Evolutionary conservation across 306 rosid genomes (phyloP), one percentile per base, ranked within the genome.

Genomic region (Ormosia emarginata): DNA sequence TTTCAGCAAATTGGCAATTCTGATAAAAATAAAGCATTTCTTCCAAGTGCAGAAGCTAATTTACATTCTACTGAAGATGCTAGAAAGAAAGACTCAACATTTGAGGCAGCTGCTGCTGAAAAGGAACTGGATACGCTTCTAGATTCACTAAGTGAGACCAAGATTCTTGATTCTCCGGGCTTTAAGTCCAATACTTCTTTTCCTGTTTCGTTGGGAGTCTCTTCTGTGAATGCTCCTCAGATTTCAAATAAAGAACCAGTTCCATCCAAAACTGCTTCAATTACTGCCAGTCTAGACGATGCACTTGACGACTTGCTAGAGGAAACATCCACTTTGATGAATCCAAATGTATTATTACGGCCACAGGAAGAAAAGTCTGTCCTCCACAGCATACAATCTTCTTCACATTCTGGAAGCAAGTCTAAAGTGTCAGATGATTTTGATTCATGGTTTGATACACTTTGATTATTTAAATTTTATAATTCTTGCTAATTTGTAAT

Each of bases 401-500:
- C 89, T 30, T 67, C 93, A 10, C 73, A 53, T 55, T 81, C 91
- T 30, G 92, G 59, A 77, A 82, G 83, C 72, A 86, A 79, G 83
- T 53, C 90, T 74, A 61, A 80, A 84, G 72, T 71, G 61, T 32
- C 74, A 2, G 90, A 90, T 79, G 94, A 92, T 64, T 90, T 94
- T 80, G 95, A 92, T 77, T 86, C 95, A 62, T 90, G 97, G 98
- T 87, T 92, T 36, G 94, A 89, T 85, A 89, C 97, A 71, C 79
- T 92, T 67, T 92, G 89, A 87, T 66, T 47, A 33, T 66, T 18
- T 15, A 17, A 71, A 18, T 59, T 47, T 49, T 33, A 10, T 70
- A 66, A 34, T 74, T 50, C 69, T 63, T 58, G 71, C 77, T 37
- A 32, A 18, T 74, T 37, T 65, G 79, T 62, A 83, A 72, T 62